Base-by-base conservation (phyloP, 2,329 filamentous ascomycete species). In the Monilinia aucupariae region DNA sequence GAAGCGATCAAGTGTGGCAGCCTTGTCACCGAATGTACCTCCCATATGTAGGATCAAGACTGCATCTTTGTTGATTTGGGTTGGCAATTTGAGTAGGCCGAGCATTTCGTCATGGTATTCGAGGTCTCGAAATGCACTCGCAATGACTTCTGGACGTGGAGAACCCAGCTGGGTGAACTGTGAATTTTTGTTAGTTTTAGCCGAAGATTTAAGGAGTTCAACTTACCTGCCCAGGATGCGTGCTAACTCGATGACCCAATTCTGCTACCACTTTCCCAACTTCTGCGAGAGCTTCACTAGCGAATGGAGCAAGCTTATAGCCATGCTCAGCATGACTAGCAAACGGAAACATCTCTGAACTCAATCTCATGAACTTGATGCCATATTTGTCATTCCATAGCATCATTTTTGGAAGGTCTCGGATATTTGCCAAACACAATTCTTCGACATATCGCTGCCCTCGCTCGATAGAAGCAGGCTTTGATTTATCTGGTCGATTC, bases 301-400 rank as follows among this genome's bases (percentile, higher is more conserved):
- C 93, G 73, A 97, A 97, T 0, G 90, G 88, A 0, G 86, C 87
- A 15, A 97, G 80, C 68, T 85, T 88, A 75, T 97, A 97, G 0
- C 92, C 93, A 68, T 96, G 88, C 66, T 91, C 88, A 30, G 84
- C 82, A 71, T 97, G 93, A 67, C 90, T 96, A 1, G 93, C 93
- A 74, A 97, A 97, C 0, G 93, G 93, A 68, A 97, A 97, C 90
- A 97, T 97, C 70, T 97, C 93, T 61, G 91, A 96, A 69, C 91
- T 96, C 25, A 97, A 79, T 1, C 93, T 85, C 84, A 97, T 85
- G 74, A 97, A 97, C 69, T 86, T 92, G 76, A 97, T 97, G 47
- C 88, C 87, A 68, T 93, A 97, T 68, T 85, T 89, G 67, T 96
- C 88, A 72, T 97, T 97, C 93, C 93, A 97, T 1, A 85, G 83